These are phyloP conservation scores for Epicoccum nigrum DNA, from an alignment of 2,329 filamentous ascomycete genomes.

Conservation along the genomic window DNA sequence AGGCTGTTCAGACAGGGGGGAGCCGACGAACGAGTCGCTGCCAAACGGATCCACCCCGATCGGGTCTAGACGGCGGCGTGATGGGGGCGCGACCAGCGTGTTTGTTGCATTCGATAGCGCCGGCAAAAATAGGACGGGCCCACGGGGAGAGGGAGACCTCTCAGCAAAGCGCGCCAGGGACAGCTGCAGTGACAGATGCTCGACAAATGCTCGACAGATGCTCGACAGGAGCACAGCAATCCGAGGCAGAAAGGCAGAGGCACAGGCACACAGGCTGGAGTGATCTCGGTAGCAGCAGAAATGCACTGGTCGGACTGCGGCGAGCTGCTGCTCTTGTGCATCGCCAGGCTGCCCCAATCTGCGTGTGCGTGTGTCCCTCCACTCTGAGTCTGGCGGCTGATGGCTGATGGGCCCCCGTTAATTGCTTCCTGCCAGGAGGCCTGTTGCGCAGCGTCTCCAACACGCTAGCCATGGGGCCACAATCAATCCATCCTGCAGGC, in stretches of 20 bases:
- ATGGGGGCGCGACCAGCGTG: slow-evolving; percentile 9
- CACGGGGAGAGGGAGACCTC: no score
- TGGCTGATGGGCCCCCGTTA: slow-evolving; percentile 4
- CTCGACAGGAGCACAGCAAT: no score
- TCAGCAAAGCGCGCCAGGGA: slow-evolving; percentile 8
- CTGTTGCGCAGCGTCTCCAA: slow-evolving; percentile 13
- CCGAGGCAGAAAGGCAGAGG: neutral
- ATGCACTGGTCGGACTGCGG: no score
- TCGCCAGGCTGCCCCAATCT: neutral
- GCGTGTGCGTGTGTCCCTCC: slow-evolving; percentile 7
- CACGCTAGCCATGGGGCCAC: slow-evolving; percentile 11
- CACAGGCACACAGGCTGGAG: neutral
- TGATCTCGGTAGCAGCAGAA: no score
- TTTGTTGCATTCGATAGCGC: slow-evolving; percentile 19
- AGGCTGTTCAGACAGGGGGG: slow-evolving; percentile 16
- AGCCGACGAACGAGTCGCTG: slow-evolving; percentile 9
- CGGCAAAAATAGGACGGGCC: slow-evolving; percentile 15
- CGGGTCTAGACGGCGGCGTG: neutral
- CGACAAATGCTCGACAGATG: neutral
- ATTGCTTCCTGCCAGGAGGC: slow-evolving; percentile 9
- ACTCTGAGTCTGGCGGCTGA: no score
- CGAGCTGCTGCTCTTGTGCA: slow-evolving; percentile 8
- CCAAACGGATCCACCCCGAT: slow-evolving; percentile 6
- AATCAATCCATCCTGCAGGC: slow-evolving; percentile 5
- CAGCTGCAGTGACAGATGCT: neutral